Percentiles rank a stretch among this genome's conserved stretches.
phyloP scores from a whole-genome alignment of 2,329 filamentous ascomycete genomes.

The Xylariaceae sp. region DNA sequence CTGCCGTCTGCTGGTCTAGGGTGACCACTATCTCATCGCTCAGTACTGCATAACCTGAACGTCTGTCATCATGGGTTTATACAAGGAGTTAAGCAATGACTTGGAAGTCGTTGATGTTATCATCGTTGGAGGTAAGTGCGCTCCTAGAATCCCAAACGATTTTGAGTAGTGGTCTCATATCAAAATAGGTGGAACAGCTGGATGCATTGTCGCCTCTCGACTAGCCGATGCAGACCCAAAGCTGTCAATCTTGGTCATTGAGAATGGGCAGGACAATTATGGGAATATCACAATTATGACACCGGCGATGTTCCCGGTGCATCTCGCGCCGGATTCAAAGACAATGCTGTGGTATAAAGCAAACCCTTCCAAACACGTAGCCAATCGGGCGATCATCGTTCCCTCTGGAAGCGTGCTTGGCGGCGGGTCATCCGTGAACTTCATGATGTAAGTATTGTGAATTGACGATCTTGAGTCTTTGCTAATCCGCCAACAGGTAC shows the following conservation, averaged over 20 bases:
- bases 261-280: slow-evolving; percentile 18
- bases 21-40: not conserved
- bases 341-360: slow-evolving; percentile 44
- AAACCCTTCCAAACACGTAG: slow-evolving; percentile 34
- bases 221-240: slow-evolving; percentile 21
- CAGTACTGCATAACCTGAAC: not conserved
- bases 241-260: slow-evolving; percentile 24
- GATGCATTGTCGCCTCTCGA: slow-evolving; percentile 19
- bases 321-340: slow-evolving; percentile 44
- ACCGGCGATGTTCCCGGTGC: slow-evolving; percentile 45
- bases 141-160: not conserved
- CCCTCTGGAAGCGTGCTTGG: slow-evolving; percentile 44
- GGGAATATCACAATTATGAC: slow-evolving; percentile 27
- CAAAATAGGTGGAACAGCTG: slow-evolving; percentile 21
- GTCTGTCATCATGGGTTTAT: slow-evolving; percentile 23
- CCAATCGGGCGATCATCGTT: slow-evolving; percentile 39
- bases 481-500: slow-evolving; percentile 24
- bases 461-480: not conserved
- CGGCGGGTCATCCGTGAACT: slow-evolving; percentile 49
- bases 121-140: slow-evolving; percentile 27
- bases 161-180: not conserved
- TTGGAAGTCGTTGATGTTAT: slow-evolving; percentile 30
- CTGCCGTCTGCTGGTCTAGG: no score
- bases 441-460: slow-evolving; percentile 36
- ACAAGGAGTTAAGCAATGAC: slow-evolving; percentile 20